Percentiles rank a stretch among this genome's conserved stretches.
These are phyloP conservation scores for Botryobasidium botryosum DNA, from an alignment of 768 basidiomycete genomes.

Conservation along the genomic window DNA sequence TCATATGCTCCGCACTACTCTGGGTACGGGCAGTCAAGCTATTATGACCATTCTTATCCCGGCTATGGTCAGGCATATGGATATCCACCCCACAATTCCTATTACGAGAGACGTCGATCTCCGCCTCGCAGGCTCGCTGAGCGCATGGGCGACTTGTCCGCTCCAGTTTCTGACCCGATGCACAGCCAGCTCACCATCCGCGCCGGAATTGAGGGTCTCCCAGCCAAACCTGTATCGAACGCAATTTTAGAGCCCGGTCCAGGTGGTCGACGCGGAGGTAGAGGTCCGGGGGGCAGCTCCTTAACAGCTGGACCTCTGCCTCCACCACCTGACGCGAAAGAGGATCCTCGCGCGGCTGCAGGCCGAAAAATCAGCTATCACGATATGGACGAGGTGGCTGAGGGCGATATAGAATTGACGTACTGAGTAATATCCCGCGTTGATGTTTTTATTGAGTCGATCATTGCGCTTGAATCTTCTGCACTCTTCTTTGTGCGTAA, in stretches of 20 bases:
- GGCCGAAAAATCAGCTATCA: conserved; percentile 86
- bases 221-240: conserved; percentile 49
- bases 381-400: conserved; percentile 88
- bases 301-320: conserved; percentile 44
- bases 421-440: no score
- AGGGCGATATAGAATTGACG: conserved; percentile 41
- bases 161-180: no score
- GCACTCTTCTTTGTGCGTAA: no score
- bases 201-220: conserved; percentile 55
- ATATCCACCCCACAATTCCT: not conserved
- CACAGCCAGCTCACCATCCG: conserved; percentile 28
- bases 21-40: not conserved
- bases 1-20: not conserved
- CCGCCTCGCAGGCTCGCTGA: conserved; percentile 46
- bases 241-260: conserved; percentile 31
- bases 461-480: no score
- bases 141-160: conserved; percentile 62
- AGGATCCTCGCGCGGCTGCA: conserved; percentile 81
- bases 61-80: not conserved
- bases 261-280: conserved; percentile 13
- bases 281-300: conserved; percentile 24
- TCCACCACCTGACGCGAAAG: conserved; percentile 75
- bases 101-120: conserved; percentile 5
- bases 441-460: no score
- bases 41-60: not conserved